Evolutionary conservation across 805 yeast species (phyloP), one percentile per base, ranked within the genome.

Genomic region (Yarrowia divulgata): DNA sequence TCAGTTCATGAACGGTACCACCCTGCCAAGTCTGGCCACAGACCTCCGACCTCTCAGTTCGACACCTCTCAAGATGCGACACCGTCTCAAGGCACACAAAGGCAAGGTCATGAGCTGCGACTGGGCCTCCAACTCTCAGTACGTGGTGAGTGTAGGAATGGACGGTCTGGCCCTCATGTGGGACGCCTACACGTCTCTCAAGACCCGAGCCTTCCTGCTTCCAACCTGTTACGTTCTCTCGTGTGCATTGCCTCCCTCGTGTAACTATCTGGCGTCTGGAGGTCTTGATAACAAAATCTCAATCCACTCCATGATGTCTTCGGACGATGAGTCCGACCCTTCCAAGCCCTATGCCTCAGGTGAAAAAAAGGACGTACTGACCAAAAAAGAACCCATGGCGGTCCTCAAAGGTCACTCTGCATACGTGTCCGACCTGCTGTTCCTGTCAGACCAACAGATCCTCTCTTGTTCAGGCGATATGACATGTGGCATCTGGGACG

Each of bases 91-190:
- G 37, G 92, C 92, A 1, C 97, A 93, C 76, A 85, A 85, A 72
- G 89, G 87, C 75, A 92, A 93, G 75, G 84, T 93, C 23, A 83
- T 88, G 9, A 86, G 87, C 70, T 80, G 90, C 69, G 81, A 86
- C 67, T 90, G 97, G 96, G 84, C 87, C 68, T 76, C 81, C 0
- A 88, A 88, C 75, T 84, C 90, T n/a, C 77, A 79, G 55, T 83
- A 82, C 55, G 75, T 93, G 1, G 77, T 92, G 9, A 85, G 92
- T 63, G 92, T 91, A 0, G 88, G 94, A 34, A 97, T 91, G 76
- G 98, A 93, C 78, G 97, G 97, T 1, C 90, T 86, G 75, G 81
- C 92, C 81, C 81, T 93, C 46, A 78, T 91, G 23, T 93, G 98
- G 97, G 94, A 93, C 76, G 83, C 91, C 0, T 80, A 84, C 3